These are phyloP conservation scores for Sergeia podlipaevii DNA, from an alignment of 208 protist genomes.

Conservation along the genomic window DNA sequence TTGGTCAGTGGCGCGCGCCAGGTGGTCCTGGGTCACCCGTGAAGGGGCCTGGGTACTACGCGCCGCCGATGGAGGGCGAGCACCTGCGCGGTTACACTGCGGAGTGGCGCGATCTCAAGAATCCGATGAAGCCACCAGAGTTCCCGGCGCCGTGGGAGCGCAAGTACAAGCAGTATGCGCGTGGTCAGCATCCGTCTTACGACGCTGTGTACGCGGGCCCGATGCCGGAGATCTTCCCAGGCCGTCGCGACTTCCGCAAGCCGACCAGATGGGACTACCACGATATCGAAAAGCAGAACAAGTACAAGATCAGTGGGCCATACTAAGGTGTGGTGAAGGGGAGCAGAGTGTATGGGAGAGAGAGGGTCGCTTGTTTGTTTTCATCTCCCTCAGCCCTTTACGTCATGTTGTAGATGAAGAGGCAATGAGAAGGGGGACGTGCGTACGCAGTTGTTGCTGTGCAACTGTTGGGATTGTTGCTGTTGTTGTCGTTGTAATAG, in stretches of 20 bases:
- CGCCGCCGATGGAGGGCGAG: constrained; percentile 87
- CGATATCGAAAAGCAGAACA: constrained; percentile 85
- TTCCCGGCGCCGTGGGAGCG: constrained; percentile 88
- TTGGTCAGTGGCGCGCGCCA: constrained; percentile 88
- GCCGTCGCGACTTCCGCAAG: constrained; percentile 80
- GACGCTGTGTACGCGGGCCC: constrained; percentile 90
- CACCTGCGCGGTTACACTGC: constrained; percentile 84
- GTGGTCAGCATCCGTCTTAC: constrained; percentile 88
- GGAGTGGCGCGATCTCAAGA: constrained; percentile 87
- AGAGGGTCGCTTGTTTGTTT: not conserved
- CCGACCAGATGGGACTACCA: constrained; percentile 90
- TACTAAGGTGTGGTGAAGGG: constrained; percentile 29
- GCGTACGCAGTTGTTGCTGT: no score
- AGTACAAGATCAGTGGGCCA: constrained; percentile 83
- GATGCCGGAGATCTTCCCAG: constrained; percentile 91
- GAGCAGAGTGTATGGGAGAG: not conserved
- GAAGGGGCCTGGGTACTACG: constrained; percentile 86
- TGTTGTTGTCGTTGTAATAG: no score
- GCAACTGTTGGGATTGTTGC: no score
- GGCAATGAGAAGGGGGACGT: no score
- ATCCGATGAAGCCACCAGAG: constrained; percentile 78
- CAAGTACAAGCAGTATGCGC: constrained; percentile 89
- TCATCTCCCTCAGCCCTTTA: not conserved
- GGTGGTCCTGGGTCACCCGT: constrained; percentile 78
- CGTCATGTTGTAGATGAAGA: not conserved